Evolutionary conservation across 306 rosid species (phyloP).

Genomic region (Medicago truncatula): MtrunA17r5.0-ANR NC_053044.1:55600501-55601000

Average conservation of each 20-base stretch:
- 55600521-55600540: not conserved
- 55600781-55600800: conserved; percentile 21
- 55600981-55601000: not conserved
- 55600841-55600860: conserved; percentile 19
- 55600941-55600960: conserved; percentile 39
- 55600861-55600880: not conserved
- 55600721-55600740: conserved; percentile 32
- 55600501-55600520: not conserved
- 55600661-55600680: conserved; percentile 23
- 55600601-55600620: not conserved
- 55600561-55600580: conserved; percentile 13
- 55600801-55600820: conserved; percentile 24
- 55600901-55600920: not conserved
- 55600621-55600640: conserved; percentile 1
- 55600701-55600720: conserved; percentile 27
- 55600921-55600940: conserved; percentile 1
- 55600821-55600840: conserved; percentile 32
- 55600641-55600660: conserved; percentile 27
- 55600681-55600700: conserved; percentile 21
- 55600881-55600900: not conserved
- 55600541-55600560: conserved; percentile 26
- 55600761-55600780: not conserved
- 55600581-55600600: not conserved
- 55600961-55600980: conserved; percentile 21
- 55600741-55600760: conserved; percentile 12